Percentiles rank a stretch among this genome's conserved stretches.
phyloP scores from a whole-genome alignment of 2,329 filamentous ascomycete species.

The Neodidymelliopsis sp. region DNA sequence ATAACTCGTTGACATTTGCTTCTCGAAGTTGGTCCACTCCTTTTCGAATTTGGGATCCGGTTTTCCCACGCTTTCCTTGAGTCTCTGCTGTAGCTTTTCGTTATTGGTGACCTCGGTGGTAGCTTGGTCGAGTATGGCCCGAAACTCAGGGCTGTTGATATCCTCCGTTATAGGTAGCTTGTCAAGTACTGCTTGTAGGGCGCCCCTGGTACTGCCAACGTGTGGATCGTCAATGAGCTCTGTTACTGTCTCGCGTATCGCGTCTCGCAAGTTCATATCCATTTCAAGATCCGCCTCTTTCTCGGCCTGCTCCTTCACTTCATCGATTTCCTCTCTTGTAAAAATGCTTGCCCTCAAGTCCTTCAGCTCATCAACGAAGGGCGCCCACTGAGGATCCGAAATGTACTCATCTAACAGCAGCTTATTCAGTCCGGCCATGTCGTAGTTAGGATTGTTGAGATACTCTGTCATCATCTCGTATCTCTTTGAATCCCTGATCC shows the following conservation, averaged over 20 bases:
- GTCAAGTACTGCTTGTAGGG: conserved; percentile 34
- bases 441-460: conserved; percentile 37
- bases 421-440: conserved; percentile 35
- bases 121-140: conserved; percentile 28
- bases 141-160: conserved; percentile 31
- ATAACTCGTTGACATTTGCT: too few species aligned
- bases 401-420: conserved; percentile 40
- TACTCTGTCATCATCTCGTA: conserved; percentile 35
- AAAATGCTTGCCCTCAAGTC: conserved; percentile 36
- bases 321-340: conserved; percentile 13
- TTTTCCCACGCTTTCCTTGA: conserved; percentile 21
- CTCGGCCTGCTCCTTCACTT: conserved; percentile 2
- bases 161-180: conserved; percentile 32
- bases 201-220: conserved; percentile 28
- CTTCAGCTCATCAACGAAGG: conserved; percentile 36
- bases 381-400: conserved; percentile 38
- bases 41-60: conserved; percentile 17
- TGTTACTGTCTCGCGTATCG: conserved; percentile 31
- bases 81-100: conserved; percentile 30
- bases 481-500: conserved; percentile 31
- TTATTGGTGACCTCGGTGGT: conserved; percentile 33
- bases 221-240: conserved; percentile 42
- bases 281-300: conserved; percentile 27
- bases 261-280: conserved; percentile 24
- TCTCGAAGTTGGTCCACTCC: conserved; percentile 14